Percentiles rank a stretch among this genome's conserved stretches.
These are phyloP conservation scores for Microthlaspi erraticum DNA, from an alignment of 345 rosid genomes.

Conservation along the genomic window DNA sequence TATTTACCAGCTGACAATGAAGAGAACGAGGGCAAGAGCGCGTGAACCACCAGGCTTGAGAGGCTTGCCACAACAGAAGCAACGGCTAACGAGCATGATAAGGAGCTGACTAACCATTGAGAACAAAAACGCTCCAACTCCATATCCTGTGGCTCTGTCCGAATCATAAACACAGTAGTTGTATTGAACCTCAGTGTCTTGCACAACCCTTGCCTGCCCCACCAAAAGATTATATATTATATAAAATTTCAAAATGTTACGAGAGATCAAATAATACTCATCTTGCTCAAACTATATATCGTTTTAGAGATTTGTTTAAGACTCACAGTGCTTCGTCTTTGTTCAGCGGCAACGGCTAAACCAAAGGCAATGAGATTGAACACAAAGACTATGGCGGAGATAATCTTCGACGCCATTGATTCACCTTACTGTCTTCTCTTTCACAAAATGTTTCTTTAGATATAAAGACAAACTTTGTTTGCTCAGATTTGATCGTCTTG, in stretches of 20 bases:
- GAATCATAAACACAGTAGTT: slow-evolving; percentile 85
- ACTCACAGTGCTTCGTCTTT: slow-evolving; percentile 94
- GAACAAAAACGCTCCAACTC: slow-evolving; percentile 87
- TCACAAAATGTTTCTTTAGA: slow-evolving; percentile 33
- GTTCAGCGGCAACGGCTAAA: slow-evolving; percentile 97
- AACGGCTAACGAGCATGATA: slow-evolving; percentile 79
- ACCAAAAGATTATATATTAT: neutral
- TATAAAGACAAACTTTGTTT: slow-evolving; percentile 35
- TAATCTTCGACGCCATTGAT: slow-evolving; percentile 82
- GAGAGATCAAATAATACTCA: slow-evolving; percentile 24
- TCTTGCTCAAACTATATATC: neutral
- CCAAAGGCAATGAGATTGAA: slow-evolving; percentile 90
- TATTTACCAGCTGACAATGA: slow-evolving; percentile 80
- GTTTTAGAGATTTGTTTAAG: slow-evolving; percentile 1
- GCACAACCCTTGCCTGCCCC: slow-evolving; percentile 62
- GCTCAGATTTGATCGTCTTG: slow-evolving; percentile 36
- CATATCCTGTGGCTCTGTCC: slow-evolving; percentile 87
- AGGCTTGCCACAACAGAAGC: slow-evolving; percentile 97
- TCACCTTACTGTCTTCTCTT: slow-evolving; percentile 20
- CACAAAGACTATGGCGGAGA: slow-evolving; percentile 66
- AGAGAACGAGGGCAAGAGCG: slow-evolving; percentile 81
- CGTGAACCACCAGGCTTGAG: slow-evolving; percentile 88
- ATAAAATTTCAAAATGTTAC: neutral
- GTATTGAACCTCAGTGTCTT: slow-evolving; percentile 64
- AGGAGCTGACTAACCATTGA: slow-evolving; percentile 75